Base-by-base conservation (phyloP, 192 early-diverging fungal species). In the Kappamyces sp. region DNA sequence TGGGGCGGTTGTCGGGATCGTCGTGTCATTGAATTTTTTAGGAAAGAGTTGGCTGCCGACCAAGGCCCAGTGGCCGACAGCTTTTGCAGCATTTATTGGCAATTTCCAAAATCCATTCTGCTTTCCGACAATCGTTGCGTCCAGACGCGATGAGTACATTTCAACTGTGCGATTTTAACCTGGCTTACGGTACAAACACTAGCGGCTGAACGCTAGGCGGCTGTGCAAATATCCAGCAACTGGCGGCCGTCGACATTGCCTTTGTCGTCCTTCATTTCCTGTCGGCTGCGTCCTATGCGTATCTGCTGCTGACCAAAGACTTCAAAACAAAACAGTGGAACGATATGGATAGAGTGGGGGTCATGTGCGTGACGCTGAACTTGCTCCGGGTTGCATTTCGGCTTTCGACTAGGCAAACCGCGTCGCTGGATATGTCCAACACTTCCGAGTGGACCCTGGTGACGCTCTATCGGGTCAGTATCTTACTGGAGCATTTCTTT, bases 401-500 rank as follows among this genome's bases (percentile, higher is more conserved):
- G 8, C 9, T 44, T 13, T 44, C 43, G 13, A 44, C 43, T 13
- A 9, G 43, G 0, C 23, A 23, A 23, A 23, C 23, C 23, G 9
- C 13, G 8, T 44, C 43, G 43, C 9, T 9, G 9, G 8, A 10
- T 9, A 44, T 13, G 13, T 44, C 43, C 13, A 10, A 10, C 13
- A 13, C 8, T 9, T 1, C 43, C 9, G 43, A 44, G 9, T 9
- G 13, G 8, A 13, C 43, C 43, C 8, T 44, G 9, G 13, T 44
- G 8, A 13, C 43, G 9, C 8, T 10, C 13, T 10, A 10, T 13
- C 43, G 43, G 9, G 8, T 44, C 13, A 10, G 9, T 10, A 9
- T 44, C 43, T 44, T 10, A 9, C 43, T 44, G 13, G 43, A 44
- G 43, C 43, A 44, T 13, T 44, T 44, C 43, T 44, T 44, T 44